Evolutionary conservation across 345 rosid species (phyloP).

Genomic region (Populus nigra): DNA sequence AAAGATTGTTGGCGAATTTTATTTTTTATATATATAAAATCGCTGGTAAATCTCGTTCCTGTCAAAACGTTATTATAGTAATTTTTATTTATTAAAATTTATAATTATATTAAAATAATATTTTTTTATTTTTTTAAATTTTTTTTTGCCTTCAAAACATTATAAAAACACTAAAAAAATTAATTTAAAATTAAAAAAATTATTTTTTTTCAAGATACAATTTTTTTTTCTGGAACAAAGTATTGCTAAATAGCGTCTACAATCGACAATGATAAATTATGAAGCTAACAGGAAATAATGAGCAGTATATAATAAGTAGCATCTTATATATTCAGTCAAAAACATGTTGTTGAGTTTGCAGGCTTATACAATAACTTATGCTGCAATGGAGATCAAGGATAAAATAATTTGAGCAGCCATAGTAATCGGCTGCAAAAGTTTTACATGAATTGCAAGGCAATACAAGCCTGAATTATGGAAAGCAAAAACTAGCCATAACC

Average conservation of each 20-base stretch:
- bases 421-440: slow-evolving; percentile 34
- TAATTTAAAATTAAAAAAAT: no score
- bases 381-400: neutral
- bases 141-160: no score
- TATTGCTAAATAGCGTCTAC: neutral
- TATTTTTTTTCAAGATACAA: no score
- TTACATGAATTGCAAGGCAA: slow-evolving; percentile 1
- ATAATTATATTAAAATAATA: no score
- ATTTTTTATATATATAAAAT: no score
- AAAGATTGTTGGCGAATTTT: no score
- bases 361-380: slow-evolving; percentile 21
- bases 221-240: no score
- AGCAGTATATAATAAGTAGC: neutral
- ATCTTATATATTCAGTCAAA: slow-evolving; percentile 17
- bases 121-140: no score
- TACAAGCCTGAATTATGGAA: slow-evolving; percentile 22
- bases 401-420: slow-evolving; percentile 32
- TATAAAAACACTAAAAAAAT: no score
- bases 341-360: neutral
- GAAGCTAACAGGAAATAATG: neutral
- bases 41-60: no score
- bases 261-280: neutral
- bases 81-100: no score
- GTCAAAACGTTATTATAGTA: no score
- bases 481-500: slow-evolving; percentile 22